Percentiles rank a stretch among this genome's conserved stretches.
Conservation (phyloP, 306 rosid genomes). For the Senna siamea region DNA sequence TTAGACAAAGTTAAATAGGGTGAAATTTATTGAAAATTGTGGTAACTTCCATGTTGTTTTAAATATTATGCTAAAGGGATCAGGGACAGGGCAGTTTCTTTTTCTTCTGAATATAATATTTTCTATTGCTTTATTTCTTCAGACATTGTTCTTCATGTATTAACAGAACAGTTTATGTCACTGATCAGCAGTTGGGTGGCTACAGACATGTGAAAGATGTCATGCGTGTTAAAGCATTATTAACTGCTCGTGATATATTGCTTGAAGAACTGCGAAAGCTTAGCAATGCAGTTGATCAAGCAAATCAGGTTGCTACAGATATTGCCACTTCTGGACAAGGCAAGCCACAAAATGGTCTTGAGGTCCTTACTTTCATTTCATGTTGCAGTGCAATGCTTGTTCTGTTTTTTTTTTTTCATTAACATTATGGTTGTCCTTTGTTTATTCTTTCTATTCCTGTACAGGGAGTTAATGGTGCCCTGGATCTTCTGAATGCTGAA, state of each 20-base stretch:
- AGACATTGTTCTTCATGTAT: conserved; percentile 31
- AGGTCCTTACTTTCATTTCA: conserved; percentile 69
- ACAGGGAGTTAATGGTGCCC: conserved; percentile 54
- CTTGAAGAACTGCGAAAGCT: conserved; percentile 77
- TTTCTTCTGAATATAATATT: not conserved
- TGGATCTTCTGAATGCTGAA: conserved; percentile 51
- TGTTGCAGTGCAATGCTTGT: conserved; percentile 26
- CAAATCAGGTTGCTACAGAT: conserved; percentile 44
- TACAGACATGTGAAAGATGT: conserved; percentile 48
- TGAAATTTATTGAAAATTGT: conserved; percentile 22
- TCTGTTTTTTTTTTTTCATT: conserved; percentile 7
- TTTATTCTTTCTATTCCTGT: conserved; percentile 31
- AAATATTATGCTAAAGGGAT: conserved; percentile 8
- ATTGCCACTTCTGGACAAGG: conserved; percentile 60
- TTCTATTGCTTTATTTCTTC: conserved; percentile 16
- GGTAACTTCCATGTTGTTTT: conserved; percentile 10
- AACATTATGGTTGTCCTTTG: conserved; percentile 19
- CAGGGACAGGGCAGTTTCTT: not conserved
- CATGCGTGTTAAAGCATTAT: conserved; percentile 64
- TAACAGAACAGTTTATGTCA: conserved; percentile 46
- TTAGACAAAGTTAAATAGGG: not conserved
- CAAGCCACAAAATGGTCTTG: conserved; percentile 72
- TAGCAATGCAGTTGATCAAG: conserved; percentile 62
- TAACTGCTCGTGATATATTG: conserved; percentile 73
- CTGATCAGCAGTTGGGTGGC: conserved; percentile 51